Evolutionary conservation across 345 rosid genomes (phyloP).

Genomic region (Pugionium cornutum): DNA sequence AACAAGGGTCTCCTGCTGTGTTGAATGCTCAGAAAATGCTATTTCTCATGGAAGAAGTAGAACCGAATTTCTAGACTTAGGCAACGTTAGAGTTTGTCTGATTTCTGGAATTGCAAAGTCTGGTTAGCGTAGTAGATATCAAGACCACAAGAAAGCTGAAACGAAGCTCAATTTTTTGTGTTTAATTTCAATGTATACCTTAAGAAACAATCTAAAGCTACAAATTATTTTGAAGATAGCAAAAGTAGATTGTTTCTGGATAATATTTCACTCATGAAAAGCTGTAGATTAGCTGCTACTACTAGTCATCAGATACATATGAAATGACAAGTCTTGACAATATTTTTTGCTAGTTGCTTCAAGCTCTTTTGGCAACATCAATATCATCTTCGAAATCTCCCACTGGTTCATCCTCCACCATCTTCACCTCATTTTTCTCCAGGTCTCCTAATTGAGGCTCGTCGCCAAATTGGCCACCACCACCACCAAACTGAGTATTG

Average conservation of each 20-base stretch:
- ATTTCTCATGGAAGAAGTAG: slow-evolving; percentile 50
- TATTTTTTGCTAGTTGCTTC: slow-evolving; percentile 28
- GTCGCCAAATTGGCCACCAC: slow-evolving; percentile 25
- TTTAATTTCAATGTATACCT: slow-evolving; percentile 18
- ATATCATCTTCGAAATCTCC: slow-evolving; percentile 42
- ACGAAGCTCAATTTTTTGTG: slow-evolving; percentile 5
- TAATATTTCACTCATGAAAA: neutral
- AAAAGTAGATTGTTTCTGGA: slow-evolving; percentile 20
- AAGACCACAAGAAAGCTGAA: slow-evolving; percentile 12
- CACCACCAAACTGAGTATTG: slow-evolving; percentile 29
- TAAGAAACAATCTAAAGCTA: slow-evolving; percentile 27
- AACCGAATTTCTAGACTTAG: slow-evolving; percentile 14
- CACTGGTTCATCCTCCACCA: slow-evolving; percentile 34
- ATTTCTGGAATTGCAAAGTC: neutral
- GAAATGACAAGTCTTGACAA: slow-evolving; percentile 22
- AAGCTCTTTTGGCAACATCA: slow-evolving; percentile 74
- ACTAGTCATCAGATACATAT: slow-evolving; percentile 9
- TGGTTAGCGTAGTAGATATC: slow-evolving; percentile 22
- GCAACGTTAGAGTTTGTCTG: slow-evolving; percentile 6
- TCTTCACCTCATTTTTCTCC: slow-evolving; percentile 20
- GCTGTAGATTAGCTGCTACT: neutral
- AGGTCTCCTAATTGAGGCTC: slow-evolving; percentile 39
- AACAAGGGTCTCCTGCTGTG: slow-evolving; percentile 71
- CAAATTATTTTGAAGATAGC: slow-evolving; percentile 31
- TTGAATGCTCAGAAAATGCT: slow-evolving; percentile 68